These are phyloP conservation scores for Musa acuminata DNA, from an alignment of 176 grass and related monocot genomes.

Conservation along the genomic window DNA sequence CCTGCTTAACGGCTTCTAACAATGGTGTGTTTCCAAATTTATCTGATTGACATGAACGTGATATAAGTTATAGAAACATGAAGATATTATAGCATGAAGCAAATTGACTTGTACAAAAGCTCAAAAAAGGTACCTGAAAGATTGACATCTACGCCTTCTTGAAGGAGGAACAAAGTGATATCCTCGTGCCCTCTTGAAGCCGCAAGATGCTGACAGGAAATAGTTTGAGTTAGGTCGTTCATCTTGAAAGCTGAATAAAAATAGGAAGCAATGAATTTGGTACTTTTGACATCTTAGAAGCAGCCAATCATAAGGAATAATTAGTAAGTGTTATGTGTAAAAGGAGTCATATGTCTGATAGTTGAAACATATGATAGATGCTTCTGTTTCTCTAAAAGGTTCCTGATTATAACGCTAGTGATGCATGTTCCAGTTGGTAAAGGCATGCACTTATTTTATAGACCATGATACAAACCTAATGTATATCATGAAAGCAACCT, in stretches of 20 bases:
- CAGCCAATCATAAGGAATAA: background rate
- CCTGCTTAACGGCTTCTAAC: constrained; percentile 63
- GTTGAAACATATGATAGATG: background rate
- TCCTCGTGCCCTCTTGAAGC: constrained; percentile 72
- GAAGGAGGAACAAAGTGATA: constrained; percentile 55
- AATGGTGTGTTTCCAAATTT: constrained; percentile 91
- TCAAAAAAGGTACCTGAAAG: constrained; percentile 33
- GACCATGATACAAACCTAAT: too few species aligned
- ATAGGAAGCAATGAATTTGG: background rate
- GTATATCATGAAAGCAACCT: too few species aligned
- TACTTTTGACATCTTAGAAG: background rate
- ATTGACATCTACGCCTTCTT: constrained; percentile 65
- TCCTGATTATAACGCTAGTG: background rate
- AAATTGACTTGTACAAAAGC: background rate
- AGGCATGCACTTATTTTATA: background rate
- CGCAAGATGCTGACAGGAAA: constrained; percentile 59
- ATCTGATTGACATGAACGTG: constrained; percentile 29
- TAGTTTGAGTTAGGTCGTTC: background rate
- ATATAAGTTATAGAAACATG: background rate
- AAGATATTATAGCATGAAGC: background rate
- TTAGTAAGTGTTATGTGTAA: background rate
- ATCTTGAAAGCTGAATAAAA: background rate
- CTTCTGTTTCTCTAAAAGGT: background rate
- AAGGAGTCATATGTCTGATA: background rate
- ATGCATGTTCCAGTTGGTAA: background rate